Evolutionary conservation across 2,329 filamentous ascomycete species (phyloP).

Genomic region (Colletotrichum gloeosporioides): DNA sequence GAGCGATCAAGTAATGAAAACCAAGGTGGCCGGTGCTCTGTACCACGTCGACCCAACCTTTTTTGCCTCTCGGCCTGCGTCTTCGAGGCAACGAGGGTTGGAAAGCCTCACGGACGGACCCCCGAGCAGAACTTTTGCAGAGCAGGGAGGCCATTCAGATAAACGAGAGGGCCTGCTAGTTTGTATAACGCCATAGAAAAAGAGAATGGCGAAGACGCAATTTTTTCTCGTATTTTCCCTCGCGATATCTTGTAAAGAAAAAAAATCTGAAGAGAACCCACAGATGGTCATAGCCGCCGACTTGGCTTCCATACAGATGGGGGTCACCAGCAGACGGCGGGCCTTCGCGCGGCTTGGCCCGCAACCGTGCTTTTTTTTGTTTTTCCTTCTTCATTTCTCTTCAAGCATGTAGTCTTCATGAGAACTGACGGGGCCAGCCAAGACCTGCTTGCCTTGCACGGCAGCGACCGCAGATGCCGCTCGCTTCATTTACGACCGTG

Average conservation of each 20-base stretch:
- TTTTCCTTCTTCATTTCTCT: background rate
- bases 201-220: background rate
- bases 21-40: background rate
- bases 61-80: background rate
- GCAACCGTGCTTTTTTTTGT: background rate
- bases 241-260: background rate
- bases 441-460: background rate
- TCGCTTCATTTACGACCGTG: background rate
- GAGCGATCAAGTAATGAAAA: slow-evolving; percentile 2
- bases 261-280: background rate
- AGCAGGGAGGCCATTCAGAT: background rate
- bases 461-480: background rate
- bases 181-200: slow-evolving; percentile 9
- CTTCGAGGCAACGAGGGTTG: background rate
- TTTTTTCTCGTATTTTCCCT: slow-evolving; percentile 2
- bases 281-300: background rate
- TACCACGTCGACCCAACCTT: background rate
- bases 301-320: background rate
- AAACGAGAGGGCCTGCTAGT: background rate
- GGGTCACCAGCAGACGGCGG: background rate
- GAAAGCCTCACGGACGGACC: background rate
- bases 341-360: background rate
- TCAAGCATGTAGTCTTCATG: background rate
- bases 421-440: background rate
- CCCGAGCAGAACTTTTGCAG: background rate